Evolutionary conservation across 169 alveolate species (phyloP).

Genomic region (Pseudocohnilembus persalinus): DNA sequence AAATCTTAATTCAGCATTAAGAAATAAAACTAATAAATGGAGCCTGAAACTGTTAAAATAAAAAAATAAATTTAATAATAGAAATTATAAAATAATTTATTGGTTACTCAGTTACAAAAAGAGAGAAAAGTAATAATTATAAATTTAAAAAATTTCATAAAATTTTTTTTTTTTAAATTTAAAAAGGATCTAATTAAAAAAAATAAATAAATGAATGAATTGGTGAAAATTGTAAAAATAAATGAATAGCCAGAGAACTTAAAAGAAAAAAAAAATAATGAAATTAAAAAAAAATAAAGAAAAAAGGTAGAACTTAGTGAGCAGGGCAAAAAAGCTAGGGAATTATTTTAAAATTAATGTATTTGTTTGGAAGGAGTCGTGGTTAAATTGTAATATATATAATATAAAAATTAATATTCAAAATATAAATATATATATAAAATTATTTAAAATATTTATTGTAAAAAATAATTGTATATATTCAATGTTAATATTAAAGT

Average conservation of each 20-base stretch:
- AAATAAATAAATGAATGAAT: neutral
- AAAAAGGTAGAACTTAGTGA: neutral
- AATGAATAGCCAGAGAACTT: neutral
- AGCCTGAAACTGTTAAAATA: neutral
- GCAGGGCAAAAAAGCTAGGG: neutral
- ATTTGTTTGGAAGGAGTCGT: neutral
- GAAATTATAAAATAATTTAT: no score
- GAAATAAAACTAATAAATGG: neutral
- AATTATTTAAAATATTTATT: no score
- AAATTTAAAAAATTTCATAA: no score
- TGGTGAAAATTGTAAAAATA: no score
- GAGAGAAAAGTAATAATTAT: neutral
- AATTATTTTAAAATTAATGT: neutral
- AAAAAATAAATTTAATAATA: no score
- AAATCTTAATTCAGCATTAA: no score
- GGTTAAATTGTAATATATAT: neutral
- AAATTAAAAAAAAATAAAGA: no score
- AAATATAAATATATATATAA: no score
- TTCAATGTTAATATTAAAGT: neutral
- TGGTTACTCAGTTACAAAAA: neutral
- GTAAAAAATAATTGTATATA: neutral
- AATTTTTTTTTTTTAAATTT: no score
- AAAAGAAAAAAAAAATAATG: neutral
- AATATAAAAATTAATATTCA: no score
- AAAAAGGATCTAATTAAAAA: neutral